These are phyloP conservation scores for Microstegium vimineum DNA, from an alignment of 176 grass and related monocot species.

Conservation along the genomic window DNA sequence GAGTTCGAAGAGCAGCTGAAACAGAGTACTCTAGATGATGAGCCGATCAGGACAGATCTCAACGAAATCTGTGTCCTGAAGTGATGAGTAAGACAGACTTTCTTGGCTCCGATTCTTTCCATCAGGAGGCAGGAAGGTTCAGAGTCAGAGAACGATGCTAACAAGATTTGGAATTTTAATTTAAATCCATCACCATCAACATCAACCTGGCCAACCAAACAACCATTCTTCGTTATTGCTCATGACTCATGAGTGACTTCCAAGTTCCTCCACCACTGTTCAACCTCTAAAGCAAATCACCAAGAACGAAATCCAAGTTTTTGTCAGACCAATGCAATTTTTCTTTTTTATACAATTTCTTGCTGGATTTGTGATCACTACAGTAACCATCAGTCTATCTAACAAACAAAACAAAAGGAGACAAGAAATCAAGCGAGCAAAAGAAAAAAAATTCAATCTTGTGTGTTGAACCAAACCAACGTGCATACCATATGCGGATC, in stretches of 20 bases:
- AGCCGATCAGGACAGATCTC: neutral
- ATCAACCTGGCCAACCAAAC: neutral
- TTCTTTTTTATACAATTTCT: neutral
- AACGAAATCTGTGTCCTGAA: neutral
- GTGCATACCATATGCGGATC: constrained; percentile 14
- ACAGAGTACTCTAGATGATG: no score
- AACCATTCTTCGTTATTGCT: constrained; percentile 4
- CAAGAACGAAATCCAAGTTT: neutral
- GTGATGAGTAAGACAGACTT: neutral
- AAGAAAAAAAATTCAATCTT: neutral
- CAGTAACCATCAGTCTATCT: neutral
- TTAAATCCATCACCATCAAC: neutral
- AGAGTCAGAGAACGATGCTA: neutral
- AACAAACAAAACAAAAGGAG: neutral
- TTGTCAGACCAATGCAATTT: neutral
- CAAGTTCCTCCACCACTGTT: constrained; percentile 19
- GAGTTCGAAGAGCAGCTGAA: neutral
- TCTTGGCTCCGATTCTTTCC: neutral
- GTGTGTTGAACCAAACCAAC: neutral
- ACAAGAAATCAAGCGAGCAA: neutral
- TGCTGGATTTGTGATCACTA: constrained; percentile 20
- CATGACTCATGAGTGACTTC: constrained; percentile 34
- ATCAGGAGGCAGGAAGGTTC: neutral
- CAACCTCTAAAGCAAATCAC: constrained; percentile 16
- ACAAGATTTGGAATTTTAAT: neutral